Evolutionary conservation across 2,329 filamentous ascomycete species (phyloP), one percentile per base, ranked within the genome.

Genomic region (Aspergillus clavatus): DNA sequence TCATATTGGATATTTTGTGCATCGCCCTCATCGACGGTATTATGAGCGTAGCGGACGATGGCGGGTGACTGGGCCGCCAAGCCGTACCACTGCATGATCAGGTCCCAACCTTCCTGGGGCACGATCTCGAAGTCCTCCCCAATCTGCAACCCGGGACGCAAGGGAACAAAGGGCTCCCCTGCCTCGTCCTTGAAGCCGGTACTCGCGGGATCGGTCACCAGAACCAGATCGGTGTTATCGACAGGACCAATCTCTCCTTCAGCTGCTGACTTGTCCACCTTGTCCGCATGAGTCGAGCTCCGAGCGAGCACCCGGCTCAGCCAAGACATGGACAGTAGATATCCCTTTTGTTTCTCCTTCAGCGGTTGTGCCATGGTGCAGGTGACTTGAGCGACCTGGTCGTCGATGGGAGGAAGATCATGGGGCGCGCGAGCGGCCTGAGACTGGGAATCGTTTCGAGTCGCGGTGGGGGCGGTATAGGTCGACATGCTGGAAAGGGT

Each of bases 171-270:
- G 0, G 57, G 59, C 31, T 74, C 64, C 7, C 67, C 72, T n/a
- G 59, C 59, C 55, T 74, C 71, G 47, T 76, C 73, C 47, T 69
- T 66, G 55, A 74, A 67, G 21, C 50, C 50, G 14, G 53, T 54
- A 23, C 56, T 62, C 10, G 62, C 61, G 3, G 68, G 70, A 47
- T 74, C 72, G 22, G 64, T 74, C 51, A 83, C 77, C 47, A 83
- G 73, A 41, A 90, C 81, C 48, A 96, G 83, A 60, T 90, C 86
- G 0, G 86, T 82, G 62, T 96, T 96, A 72, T 96, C 89, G 24
- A 97, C 79, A 0, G 87, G 86, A 1, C 89, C 89, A 45, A 93
- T 78, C 4, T 81, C 77, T 5, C 79, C 80, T 46, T 83, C 77
- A 8, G 74, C 62, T 7, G 78, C 77, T n/a, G 75, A 70, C 51